Evolutionary conservation across 352 stramenopile genomes (phyloP).

Genomic region (Phytophthora pinifolia): DNA sequence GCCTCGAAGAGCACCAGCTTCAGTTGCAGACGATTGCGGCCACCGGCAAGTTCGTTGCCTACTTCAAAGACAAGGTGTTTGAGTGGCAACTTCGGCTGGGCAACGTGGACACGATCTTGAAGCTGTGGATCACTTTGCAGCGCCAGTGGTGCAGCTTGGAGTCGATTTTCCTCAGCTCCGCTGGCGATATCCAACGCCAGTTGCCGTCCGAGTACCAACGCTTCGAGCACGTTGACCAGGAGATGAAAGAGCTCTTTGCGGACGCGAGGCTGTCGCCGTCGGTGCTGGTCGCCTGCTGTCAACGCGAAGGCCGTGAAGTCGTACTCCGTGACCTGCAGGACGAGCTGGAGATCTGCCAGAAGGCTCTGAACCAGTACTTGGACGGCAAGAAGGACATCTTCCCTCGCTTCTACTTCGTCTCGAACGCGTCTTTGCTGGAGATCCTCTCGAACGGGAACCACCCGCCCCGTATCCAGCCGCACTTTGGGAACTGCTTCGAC

Average conservation of each 20-base stretch:
- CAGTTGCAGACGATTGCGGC: constrained; percentile 95
- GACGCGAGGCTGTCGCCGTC: constrained; percentile 67
- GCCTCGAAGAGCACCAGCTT: constrained; percentile 94
- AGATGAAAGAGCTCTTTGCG: constrained; percentile 80
- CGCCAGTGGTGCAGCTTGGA: constrained; percentile 93
- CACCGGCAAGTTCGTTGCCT: constrained; percentile 96
- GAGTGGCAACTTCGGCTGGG: constrained; percentile 92
- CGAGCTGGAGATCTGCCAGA: constrained; percentile 95
- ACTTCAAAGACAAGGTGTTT: constrained; percentile 95
- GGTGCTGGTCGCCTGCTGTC: constrained; percentile 71
- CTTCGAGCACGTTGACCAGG: constrained; percentile 87
- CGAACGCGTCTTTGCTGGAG: constrained; percentile 92
- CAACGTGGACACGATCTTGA: constrained; percentile 93
- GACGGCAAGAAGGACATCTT: constrained; percentile 97
- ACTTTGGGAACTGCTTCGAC: constrained; percentile 92
- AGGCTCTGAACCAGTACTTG: constrained; percentile 95
- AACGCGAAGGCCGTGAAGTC: constrained; percentile 76
- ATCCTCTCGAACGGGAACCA: constrained; percentile 94
- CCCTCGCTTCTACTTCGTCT: constrained; percentile 97
- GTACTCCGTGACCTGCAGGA: constrained; percentile 81
- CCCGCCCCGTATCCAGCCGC: constrained; percentile 83
- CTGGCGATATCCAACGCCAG: constrained; percentile 92
- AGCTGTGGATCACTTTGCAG: constrained; percentile 92
- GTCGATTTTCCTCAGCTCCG: constrained; percentile 93
- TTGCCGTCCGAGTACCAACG: constrained; percentile 90